Evolutionary conservation across 768 basidiomycete species (phyloP).

Genomic region (Roridomyces roridus): DNA sequence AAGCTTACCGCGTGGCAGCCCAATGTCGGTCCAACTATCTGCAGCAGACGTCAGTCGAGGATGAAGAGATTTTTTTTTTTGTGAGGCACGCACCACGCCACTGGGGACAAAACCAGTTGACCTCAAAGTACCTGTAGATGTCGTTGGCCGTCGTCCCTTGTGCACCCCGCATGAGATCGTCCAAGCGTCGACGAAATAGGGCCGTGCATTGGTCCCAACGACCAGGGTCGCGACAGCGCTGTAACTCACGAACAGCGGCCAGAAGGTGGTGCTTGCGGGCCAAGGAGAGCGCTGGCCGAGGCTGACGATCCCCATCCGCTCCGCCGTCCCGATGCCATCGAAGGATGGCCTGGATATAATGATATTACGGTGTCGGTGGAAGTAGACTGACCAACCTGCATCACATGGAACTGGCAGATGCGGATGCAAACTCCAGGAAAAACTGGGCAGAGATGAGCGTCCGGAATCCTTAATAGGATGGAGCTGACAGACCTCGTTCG

Average conservation of each 20-base stretch:
- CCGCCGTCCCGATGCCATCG: slow-evolving; percentile 18
- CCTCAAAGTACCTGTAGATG: slow-evolving; percentile 14
- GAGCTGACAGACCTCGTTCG: background rate
- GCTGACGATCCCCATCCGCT: background rate
- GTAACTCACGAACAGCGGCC: slow-evolving; percentile 11
- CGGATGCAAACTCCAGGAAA: slow-evolving; percentile 13
- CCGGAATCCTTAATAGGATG: no score
- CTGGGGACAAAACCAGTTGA: slow-evolving; percentile 19
- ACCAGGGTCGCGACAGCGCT: slow-evolving; percentile 8
- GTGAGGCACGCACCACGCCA: slow-evolving; percentile 13
- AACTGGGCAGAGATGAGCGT: background rate
- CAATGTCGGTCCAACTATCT: slow-evolving; percentile 21
- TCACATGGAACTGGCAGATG: slow-evolving; percentile 26
- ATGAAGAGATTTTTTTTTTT: no score
- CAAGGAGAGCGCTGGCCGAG: background rate
- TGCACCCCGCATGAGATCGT: background rate
- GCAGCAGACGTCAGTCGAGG: background rate
- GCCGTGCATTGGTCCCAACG: background rate
- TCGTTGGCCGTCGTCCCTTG: background rate
- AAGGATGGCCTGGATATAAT: slow-evolving; percentile 11
- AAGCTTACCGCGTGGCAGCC: slow-evolving; percentile 4
- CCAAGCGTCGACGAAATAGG: background rate
- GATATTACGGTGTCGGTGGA: background rate
- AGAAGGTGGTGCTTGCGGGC: slow-evolving; percentile 3
- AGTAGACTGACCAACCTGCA: slow-evolving; percentile 9